phyloP scores from a whole-genome alignment of 805 yeast species.

The Zygosaccharomyces kombuchaensis region DNA sequence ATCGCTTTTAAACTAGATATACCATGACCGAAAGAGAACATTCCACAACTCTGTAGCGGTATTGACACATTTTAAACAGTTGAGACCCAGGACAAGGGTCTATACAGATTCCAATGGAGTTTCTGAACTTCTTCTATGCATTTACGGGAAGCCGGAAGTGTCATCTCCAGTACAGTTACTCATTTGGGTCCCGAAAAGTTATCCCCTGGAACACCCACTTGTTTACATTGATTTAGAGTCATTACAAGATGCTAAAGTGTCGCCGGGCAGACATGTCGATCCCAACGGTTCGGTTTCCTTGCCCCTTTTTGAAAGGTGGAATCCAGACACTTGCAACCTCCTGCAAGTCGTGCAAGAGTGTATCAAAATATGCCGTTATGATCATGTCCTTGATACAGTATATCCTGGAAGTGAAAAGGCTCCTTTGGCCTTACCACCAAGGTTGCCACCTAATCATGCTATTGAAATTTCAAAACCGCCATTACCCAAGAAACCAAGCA shows the following conservation, averaged over 20 bases:
- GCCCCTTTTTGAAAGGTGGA: constrained; percentile 64
- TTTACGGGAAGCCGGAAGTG: constrained; percentile 49
- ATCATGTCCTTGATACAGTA: constrained; percentile 1
- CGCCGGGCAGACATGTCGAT: constrained; percentile 65
- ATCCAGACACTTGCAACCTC: constrained; percentile 18
- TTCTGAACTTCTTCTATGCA: constrained; percentile 54
- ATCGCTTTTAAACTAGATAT: constrained; percentile 39
- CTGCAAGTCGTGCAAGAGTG: constrained; percentile 15
- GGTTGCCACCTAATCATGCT: constrained; percentile 14
- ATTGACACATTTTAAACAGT: constrained; percentile 46
- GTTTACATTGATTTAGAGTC: constrained; percentile 51
- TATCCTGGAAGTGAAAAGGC: not conserved
- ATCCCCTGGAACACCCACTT: constrained; percentile 68
- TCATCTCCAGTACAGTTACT: constrained; percentile 52
- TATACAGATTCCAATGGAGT: constrained; percentile 55
- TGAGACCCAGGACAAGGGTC: constrained; percentile 67
- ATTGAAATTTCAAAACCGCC: constrained; percentile 12
- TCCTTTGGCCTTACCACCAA: constrained; percentile 8
- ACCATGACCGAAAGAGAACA: constrained; percentile 50
- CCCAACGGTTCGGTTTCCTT: constrained; percentile 67
- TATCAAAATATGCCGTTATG: constrained; percentile 6
- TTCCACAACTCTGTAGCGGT: constrained; percentile 56
- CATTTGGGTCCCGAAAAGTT: constrained; percentile 72
- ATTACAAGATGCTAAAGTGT: constrained; percentile 41
- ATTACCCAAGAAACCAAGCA: constrained; percentile 11